Conservation (phyloP, 495 filamentous ascomycete species). For the Aspergillus taichungensis region DNA sequence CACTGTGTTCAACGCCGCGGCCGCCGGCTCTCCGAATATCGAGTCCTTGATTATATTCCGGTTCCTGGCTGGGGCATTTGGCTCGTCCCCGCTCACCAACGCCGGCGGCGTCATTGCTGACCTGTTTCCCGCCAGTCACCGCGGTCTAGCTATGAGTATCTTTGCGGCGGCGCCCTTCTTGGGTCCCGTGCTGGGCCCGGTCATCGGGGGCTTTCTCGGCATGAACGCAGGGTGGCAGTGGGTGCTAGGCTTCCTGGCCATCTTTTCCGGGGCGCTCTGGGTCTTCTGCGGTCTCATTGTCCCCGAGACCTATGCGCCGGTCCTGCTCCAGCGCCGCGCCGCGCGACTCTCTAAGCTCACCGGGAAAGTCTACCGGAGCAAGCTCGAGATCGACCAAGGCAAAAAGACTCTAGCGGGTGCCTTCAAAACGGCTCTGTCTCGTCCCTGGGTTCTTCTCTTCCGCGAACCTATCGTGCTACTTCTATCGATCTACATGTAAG, state of each 20-base stretch:
- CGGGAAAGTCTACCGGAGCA: conserved; percentile 42
- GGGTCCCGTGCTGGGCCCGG: conserved; percentile 45
- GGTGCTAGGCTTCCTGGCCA: conserved; percentile 29
- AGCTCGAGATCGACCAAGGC: conserved; percentile 31
- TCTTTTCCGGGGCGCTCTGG: conserved; percentile 11
- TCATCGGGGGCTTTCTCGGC: conserved; percentile 43
- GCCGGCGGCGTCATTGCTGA: conserved; percentile 55
- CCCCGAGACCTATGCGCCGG: conserved; percentile 51
- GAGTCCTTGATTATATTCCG: conserved; percentile 52
- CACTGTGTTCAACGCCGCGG: conserved; percentile 52
- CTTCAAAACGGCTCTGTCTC: conserved; percentile 33
- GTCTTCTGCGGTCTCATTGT: conserved; percentile 33
- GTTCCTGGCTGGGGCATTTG: conserved; percentile 59
- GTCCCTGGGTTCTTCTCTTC: conserved; percentile 47
- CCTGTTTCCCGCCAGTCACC: conserved; percentile 46
- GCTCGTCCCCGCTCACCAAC: conserved; percentile 52
- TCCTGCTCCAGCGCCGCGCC: conserved; percentile 44
- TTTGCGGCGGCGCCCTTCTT: conserved; percentile 51
- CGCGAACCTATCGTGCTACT: conserved; percentile 51
- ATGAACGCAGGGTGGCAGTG: conserved; percentile 45
- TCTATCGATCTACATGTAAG: conserved; percentile 48
- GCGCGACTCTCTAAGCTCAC: conserved; percentile 41
- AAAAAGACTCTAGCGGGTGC: conserved; percentile 22
- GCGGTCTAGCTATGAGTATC: conserved; percentile 45
- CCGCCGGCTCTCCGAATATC: conserved; percentile 47